Percentiles rank a stretch among this genome's conserved stretches.
These are phyloP conservation scores for Capillidium heterosporum DNA, from an alignment of 371 early-diverging fungal genomes.

Conservation along the genomic window DNA sequence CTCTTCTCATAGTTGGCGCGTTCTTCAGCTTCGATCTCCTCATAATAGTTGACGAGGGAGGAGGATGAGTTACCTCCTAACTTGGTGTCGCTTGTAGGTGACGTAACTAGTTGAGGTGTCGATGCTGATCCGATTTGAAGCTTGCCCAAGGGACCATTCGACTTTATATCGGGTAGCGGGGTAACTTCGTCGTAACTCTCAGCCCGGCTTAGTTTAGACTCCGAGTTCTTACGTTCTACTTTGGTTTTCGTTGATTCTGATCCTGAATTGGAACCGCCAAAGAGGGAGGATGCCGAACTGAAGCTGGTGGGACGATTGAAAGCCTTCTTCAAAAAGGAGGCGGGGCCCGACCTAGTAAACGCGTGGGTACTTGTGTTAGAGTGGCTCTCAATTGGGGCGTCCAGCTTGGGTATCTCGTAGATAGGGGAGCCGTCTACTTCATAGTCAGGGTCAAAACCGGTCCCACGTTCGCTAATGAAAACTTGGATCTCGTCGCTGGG, in stretches of 20 bases:
- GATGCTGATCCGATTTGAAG: neutral
- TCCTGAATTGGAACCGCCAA: neutral
- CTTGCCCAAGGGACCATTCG: neutral
- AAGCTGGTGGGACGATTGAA: conserved; percentile 3
- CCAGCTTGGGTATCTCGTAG: conserved; percentile 2
- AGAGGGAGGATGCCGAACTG: neutral
- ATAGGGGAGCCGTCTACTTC: conserved; percentile 7
- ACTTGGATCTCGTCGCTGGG: neutral
- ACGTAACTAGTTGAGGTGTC: neutral
- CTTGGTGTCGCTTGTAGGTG: neutral
- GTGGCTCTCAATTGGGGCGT: neutral
- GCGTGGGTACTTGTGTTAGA: neutral
- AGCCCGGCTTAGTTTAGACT: too few relatives aligned
- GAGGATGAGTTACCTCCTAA: neutral
- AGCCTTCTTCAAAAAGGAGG: conserved; percentile 1
- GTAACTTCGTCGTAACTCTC: too few relatives aligned
- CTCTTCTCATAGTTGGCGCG: neutral
- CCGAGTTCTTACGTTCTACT: neutral
- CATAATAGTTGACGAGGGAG: neutral
- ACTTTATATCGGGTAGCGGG: too few relatives aligned
- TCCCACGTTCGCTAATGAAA: conserved; percentile 4
- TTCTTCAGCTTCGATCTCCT: neutral
- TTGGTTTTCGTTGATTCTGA: neutral
- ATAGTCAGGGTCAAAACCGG: conserved; percentile 5
- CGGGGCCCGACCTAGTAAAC: neutral